Evolutionary conservation across 2,329 filamentous ascomycete species (phyloP), one percentile per base, ranked within the genome.

Genomic region (Alternaria gansuensis): DNA sequence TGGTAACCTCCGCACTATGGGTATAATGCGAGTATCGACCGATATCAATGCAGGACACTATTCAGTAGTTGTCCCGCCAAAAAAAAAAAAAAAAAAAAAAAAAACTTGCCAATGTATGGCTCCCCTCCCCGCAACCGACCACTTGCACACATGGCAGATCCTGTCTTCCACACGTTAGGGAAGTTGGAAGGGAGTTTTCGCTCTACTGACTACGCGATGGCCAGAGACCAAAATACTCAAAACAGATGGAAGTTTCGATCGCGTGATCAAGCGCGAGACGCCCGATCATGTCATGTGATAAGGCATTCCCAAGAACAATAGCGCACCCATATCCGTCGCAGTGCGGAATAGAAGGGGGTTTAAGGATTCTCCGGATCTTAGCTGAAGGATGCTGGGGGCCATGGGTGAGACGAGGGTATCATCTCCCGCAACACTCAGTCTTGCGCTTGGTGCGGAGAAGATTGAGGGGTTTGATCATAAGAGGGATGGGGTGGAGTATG

Each of bases 391-490:
- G 3, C 24, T 41, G 10, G 39, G 39, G 11, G 24, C 39, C 21
- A 41, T 1, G 0, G 28, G 28, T 0, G 43, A 46, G 17, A 46
- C 33, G 0, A 28, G 43, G 10, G 5, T 46, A 8, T 33, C 43
- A 5, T 46, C 43, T 5, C 10, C 28, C 0, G 21, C 43, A 4
- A 46, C 0, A 5, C 17, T 75, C 60, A 78, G 45, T 23, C 50
- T 71, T 14, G 77, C 81, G 44, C 65, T 75, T 0, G 71, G 73
- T 0, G 74, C 75, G 0, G 73, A 82, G 10, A 77, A 78, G 11
- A 75, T 87, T 8, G 78, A 84, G 39, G 66, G 88, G 0, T 82
- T 84, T 54, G 80, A 86, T 37, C 81, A 81, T 46, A 79, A 72
- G 26, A 82, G 71, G 0, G 81, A 82, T 28, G 66, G 77, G 0